Evolutionary conservation across 345 rosid species (phyloP), one percentile per base, ranked within the genome.

Genomic region (Populus nigra): DNA sequence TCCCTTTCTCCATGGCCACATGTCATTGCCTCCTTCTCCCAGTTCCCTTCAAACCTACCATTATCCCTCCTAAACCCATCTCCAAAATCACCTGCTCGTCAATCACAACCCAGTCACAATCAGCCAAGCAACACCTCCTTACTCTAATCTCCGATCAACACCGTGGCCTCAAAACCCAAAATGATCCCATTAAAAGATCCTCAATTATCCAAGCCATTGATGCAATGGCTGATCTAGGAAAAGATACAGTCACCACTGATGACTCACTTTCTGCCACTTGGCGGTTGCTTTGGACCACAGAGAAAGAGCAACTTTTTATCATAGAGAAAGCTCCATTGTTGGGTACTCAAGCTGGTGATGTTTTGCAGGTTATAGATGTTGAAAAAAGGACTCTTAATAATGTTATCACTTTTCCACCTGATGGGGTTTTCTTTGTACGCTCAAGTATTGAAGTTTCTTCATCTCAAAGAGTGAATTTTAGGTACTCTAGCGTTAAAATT

Each of bases 291-390:
- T 94, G 98, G 97, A 93, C 95, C 33, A 91, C 98, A 69, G 98
- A 94, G 91, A 94, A 91, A 82, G 98, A 91, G 84, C 98, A 91
- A 83, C 89, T 94, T 7, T 94, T 89, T 88, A 93, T 94, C 68
- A 84, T 94, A 68, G 95, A 93, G 89, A 93, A 90, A 74, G 95
- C 97, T 16, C 85, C 88, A 29, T 43, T 92, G 83, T 88, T 94
- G 38, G 92, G 97, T 15, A 93, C 95, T 0, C 80, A 76, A 74
- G 85, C 95, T 17, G 98, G 97, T 22, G 98, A 90, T 71, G 91
- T 94, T 55, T 84, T 94, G 81, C 98, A 94, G 90, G 98, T 91
- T 74, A 93, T 94, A 76, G 95, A 94, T 75, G 97, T 91, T 4
- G 85, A 86, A 74, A 84, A 80, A 47, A 73, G n/a, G 76, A 72